These are phyloP conservation scores for Xerocomus spinulosus DNA, from an alignment of 768 basidiomycete genomes.

Conservation along the genomic window DNA sequence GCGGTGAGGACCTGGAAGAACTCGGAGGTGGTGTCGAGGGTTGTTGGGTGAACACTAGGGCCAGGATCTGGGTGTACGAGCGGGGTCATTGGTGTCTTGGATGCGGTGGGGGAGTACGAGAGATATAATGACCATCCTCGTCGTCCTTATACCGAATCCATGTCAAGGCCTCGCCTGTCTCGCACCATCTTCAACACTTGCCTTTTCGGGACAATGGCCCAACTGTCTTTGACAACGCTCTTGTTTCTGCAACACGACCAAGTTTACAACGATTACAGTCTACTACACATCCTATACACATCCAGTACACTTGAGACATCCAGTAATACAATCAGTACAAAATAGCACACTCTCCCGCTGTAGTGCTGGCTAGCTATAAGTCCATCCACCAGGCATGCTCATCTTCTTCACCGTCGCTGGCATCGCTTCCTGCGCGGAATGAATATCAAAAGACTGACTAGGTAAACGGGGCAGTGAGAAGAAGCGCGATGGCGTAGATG, in stretches of 20 bases:
- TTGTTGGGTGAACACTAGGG: slow-evolving; percentile 6
- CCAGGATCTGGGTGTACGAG: slow-evolving; percentile 14
- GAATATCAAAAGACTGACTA: slow-evolving; percentile 14
- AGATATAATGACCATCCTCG: slow-evolving; percentile 14
- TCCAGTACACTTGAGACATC: slow-evolving; percentile 7
- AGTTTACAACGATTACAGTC: slow-evolving; percentile 11
- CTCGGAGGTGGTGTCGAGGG: slow-evolving; percentile 23
- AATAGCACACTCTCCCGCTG: background rate
- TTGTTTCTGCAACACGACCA: slow-evolving; percentile 14
- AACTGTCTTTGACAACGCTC: slow-evolving; percentile 14
- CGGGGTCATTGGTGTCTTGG: slow-evolving; percentile 11
- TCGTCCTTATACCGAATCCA: slow-evolving; percentile 23
- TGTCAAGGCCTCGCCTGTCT: slow-evolving; percentile 24
- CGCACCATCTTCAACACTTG: slow-evolving; percentile 28
- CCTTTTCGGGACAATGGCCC: slow-evolving; percentile 32
- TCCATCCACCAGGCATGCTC: slow-evolving; percentile 43
- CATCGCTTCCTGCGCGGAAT: slow-evolving; percentile 16
- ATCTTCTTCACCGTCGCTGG: slow-evolving; percentile 11
- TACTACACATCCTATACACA: slow-evolving; percentile 15
- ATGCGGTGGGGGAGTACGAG: background rate
- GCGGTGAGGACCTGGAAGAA: slow-evolving; percentile 30
- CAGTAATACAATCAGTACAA: slow-evolving; percentile 14
- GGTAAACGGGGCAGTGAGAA: slow-evolving; percentile 26
- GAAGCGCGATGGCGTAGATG: slow-evolving; percentile 16
- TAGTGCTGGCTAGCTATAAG: slow-evolving; percentile 15